Evolutionary conservation across 345 rosid species (phyloP).

Genomic region (Citrus hindsii): DNA sequence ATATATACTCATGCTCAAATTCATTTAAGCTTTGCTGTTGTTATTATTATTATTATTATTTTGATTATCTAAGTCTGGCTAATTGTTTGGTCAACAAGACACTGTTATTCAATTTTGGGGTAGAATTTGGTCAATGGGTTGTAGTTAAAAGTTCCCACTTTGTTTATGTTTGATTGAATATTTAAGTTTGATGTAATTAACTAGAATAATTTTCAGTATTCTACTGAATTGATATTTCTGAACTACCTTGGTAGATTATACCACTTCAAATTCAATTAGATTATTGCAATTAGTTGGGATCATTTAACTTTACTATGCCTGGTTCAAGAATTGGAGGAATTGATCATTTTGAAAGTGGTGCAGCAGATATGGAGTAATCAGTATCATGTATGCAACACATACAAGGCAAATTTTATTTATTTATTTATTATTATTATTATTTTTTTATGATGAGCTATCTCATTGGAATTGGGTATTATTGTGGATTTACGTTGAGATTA

Average conservation of each 20-base stretch:
- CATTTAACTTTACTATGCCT: not conserved
- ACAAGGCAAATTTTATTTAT: not conserved
- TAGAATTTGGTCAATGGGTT: not conserved
- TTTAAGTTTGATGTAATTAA: not conserved
- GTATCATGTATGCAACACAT: not conserved
- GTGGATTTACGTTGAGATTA: not conserved
- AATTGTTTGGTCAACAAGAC: not conserved
- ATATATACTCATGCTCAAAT: not conserved
- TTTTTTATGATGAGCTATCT: not conserved
- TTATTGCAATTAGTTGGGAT: not conserved
- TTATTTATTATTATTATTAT: no score
- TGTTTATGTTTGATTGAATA: not conserved
- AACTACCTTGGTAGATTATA: not conserved
- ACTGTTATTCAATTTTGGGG: not conserved
- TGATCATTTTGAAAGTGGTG: not conserved
- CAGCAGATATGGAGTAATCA: not conserved
- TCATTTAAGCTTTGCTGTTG: not conserved
- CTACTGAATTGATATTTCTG: not conserved
- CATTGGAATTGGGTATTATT: not conserved
- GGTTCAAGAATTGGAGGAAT: not conserved
- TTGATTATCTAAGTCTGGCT: not conserved
- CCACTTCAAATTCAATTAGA: not conserved
- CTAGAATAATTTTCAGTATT: not conserved
- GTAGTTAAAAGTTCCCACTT: not conserved
- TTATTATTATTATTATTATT: not conserved